phyloP scores from a whole-genome alignment of 2,329 filamentous ascomycete genomes.

The Phialophora chinensis region DNA sequence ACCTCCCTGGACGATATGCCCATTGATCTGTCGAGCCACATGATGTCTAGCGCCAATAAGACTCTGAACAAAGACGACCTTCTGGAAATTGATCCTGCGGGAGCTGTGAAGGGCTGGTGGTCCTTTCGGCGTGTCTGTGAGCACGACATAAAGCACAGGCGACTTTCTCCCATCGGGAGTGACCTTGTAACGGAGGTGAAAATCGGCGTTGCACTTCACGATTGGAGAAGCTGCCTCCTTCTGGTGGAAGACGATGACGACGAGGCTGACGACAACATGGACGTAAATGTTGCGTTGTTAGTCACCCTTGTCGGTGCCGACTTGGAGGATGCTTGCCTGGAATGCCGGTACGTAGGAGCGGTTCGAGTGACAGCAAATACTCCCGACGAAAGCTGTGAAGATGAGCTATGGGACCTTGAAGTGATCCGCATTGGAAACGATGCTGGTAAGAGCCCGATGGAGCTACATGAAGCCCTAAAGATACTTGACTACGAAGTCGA shows the following conservation, averaged over 20 bases:
- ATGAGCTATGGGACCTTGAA: slow-evolving; percentile 3
- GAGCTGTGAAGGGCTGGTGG: slow-evolving; percentile 5
- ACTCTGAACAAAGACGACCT: slow-evolving; percentile 4
- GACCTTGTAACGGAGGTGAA: slow-evolving; percentile 1
- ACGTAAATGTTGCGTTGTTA: background rate
- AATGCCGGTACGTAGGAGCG: slow-evolving; percentile 1
- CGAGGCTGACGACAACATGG: background rate
- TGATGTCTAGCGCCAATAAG: slow-evolving; percentile 2
- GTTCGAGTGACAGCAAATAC: background rate
- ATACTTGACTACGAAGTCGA: background rate
- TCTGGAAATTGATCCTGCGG: background rate
- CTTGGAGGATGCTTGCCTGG: background rate
- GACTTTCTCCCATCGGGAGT: slow-evolving; percentile 2
- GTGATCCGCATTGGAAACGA: background rate
- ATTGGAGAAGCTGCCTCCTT: slow-evolving; percentile 1
- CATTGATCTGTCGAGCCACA: slow-evolving; percentile 4
- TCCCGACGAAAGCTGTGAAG: background rate
- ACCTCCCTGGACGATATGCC: slow-evolving; percentile 1
- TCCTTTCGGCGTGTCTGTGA: slow-evolving; percentile 2
- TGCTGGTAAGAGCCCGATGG: slow-evolving; percentile 1
- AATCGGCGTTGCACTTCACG: background rate
- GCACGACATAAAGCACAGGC: background rate
- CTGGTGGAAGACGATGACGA: background rate
- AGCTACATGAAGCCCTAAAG: background rate
- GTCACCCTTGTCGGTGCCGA: slow-evolving; percentile 1